Base-by-base conservation (phyloP, 768 basidiomycete species). In the Coprinopsis strossmayeri region DNA sequence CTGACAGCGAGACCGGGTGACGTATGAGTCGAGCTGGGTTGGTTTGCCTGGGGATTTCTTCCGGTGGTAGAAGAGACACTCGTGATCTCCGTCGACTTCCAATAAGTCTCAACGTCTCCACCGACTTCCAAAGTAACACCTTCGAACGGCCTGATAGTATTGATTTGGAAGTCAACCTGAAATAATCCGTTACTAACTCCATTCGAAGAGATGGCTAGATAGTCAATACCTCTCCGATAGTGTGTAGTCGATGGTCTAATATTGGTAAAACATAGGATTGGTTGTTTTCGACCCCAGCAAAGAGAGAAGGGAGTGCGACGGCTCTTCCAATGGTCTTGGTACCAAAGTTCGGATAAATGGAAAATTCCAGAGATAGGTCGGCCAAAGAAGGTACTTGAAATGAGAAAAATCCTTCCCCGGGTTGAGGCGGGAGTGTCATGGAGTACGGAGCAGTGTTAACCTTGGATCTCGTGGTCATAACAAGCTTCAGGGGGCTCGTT, bases 341-440 rank as follows among this genome's bases (percentile, higher is more conserved):
- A 13, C 96, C 96, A 67, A 98, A 98, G 57, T 90, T 95, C 11
- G 96, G 96, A 68, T 94, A 97, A 25, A 98, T 72, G 18, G 95
- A 96, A 61, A 98, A 91, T 63, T 96, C 90, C 58, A 99, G 68
- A 1, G 82, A 79, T 46, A 98, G 75, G 26, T 74, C 73, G 41
- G 82, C 78, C 26, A 94, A 67, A 25, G 77, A 78, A 32, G 85
- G 74, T 46, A 89, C 79, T 67, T 97, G 95, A 71, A 98, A 96
- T 12, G 84, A 72, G 60, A 96, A 91, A 3, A 84, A 79, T 53
- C 84, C 80, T 53, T 77, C 71, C 45, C 75, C 76, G 50, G 86
- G 82, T 25, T 74, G 73, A 46, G 91, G 81, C 3, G 94, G 93
- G 11, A 98, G 75, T 20, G 91, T 82, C 47, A 98, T 81, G 26